Conservation (phyloP, 169 alveolate species). For the Eimeria tenella region DNA sequence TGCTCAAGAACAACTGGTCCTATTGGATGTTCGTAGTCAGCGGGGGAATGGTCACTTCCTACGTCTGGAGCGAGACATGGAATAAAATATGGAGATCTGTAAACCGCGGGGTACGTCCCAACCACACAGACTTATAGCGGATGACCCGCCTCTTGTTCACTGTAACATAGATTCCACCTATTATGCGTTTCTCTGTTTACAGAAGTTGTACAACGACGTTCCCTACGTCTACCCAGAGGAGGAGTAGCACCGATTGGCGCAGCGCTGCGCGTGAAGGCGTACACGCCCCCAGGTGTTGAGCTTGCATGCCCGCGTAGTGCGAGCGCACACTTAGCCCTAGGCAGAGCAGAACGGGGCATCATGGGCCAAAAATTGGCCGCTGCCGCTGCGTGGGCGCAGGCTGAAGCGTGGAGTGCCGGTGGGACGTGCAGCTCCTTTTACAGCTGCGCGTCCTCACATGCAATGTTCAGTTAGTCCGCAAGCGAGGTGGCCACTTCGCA, state of each 20-base stretch:
- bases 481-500: too few relatives aligned
- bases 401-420: too few relatives aligned
- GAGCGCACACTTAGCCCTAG: too few relatives aligned
- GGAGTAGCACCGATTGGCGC: background rate
- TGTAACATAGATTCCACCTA: background rate
- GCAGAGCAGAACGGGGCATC: too few relatives aligned
- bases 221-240: slow-evolving; percentile 78
- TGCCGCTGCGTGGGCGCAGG: too few relatives aligned
- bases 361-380: too few relatives aligned
- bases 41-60: slow-evolving; percentile 57
- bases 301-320: too few relatives aligned
- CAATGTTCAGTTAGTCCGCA: too few relatives aligned
- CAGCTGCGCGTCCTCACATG: too few relatives aligned
- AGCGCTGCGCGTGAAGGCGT: background rate
- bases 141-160: background rate
- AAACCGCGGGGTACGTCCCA: slow-evolving; percentile 60
- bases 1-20: slow-evolving; percentile 60
- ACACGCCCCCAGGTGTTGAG: background rate
- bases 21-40: slow-evolving; percentile 63
- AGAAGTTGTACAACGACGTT: slow-evolving; percentile 71
- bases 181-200: background rate
- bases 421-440: too few relatives aligned
- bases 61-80: slow-evolving; percentile 73
- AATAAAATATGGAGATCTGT: slow-evolving; percentile 61
- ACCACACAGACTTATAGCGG: background rate